A percentile compares a stretch with the other conserved stretches of the same genome.
Conservation (phyloP, 2,329 filamentous ascomycete species). For the Dactylellina leptospora region DNA sequence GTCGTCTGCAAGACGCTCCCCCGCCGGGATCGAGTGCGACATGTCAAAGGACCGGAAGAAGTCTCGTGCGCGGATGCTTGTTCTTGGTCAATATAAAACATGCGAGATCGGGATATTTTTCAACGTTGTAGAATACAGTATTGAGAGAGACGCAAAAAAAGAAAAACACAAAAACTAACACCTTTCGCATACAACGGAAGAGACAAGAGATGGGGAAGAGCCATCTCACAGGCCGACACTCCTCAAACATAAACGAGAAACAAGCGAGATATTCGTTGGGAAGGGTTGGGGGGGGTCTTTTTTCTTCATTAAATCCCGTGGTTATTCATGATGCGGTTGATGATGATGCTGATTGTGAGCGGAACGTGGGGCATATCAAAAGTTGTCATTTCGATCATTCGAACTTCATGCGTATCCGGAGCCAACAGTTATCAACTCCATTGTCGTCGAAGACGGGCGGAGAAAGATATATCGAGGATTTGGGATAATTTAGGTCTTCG, state of each 20-base stretch:
- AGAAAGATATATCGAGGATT: too few relatives aligned
- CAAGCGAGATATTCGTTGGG: conserved; percentile 18
- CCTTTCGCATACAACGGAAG: conserved; percentile 31
- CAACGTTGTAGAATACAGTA: conserved; percentile 49
- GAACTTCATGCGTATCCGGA: too few relatives aligned
- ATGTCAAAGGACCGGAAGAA: not conserved
- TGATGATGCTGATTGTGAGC: too few relatives aligned
- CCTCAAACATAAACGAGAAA: conserved; percentile 4
- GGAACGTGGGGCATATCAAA: conserved; percentile 32
- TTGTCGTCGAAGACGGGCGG: too few relatives aligned
- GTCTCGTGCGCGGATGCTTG: not conserved
- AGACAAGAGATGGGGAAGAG: conserved; percentile 2
- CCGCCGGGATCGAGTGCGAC: too few relatives aligned
- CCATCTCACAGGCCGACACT: not conserved
- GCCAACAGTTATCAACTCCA: too few relatives aligned
- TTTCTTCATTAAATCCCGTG: conserved; percentile 28
- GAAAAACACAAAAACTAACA: conserved; percentile 33
- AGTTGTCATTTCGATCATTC: conserved; percentile 46
- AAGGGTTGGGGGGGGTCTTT: not conserved
- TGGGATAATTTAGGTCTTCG: conserved; percentile 28
- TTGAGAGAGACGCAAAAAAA: conserved; percentile 26
- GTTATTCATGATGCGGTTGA: not conserved
- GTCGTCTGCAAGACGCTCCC: not conserved
- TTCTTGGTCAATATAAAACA: conserved; percentile 1
- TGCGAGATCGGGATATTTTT: conserved; percentile 36